Conservation (phyloP, 768 basidiomycete genomes). For the Termitomyces sp. region DNA sequence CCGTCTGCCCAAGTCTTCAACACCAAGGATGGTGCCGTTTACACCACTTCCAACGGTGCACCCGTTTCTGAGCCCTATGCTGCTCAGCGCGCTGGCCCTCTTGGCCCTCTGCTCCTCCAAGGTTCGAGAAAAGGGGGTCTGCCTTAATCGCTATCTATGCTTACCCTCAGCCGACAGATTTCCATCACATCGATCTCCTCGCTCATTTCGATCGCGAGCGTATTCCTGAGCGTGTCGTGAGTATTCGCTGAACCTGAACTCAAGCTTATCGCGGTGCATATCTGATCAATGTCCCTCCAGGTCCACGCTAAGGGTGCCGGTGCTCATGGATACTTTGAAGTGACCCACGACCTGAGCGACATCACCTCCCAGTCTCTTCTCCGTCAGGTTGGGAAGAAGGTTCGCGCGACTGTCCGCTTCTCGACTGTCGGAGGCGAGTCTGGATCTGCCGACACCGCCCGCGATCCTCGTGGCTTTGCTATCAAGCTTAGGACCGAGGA, state of each 20-base stretch:
- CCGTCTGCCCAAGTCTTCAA: constrained; percentile 46
- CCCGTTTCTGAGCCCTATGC: constrained; percentile 74
- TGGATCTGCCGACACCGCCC: constrained; percentile 88
- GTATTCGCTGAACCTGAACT: constrained; percentile 21
- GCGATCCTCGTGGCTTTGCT: constrained; percentile 93
- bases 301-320: constrained; percentile 91
- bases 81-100: constrained; percentile 65
- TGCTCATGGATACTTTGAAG: constrained; percentile 90
- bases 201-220: constrained; percentile 94
- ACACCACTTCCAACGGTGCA: constrained; percentile 85
- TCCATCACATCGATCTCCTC: constrained; percentile 85
- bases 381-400: constrained; percentile 59
- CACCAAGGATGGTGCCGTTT: constrained; percentile 51
- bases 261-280: constrained; percentile 18
- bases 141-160: neutral
- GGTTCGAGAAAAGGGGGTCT: constrained; percentile 39
- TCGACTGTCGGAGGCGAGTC: constrained; percentile 89
- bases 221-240: constrained; percentile 90
- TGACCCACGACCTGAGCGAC: constrained; percentile 82
- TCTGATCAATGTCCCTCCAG: constrained; percentile 29
- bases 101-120: constrained; percentile 86
- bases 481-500: constrained; percentile 85
- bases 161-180: constrained; percentile 41
- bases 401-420: constrained; percentile 78
- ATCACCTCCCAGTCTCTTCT: constrained; percentile 70